A percentile compares a stretch with the other conserved stretches of the same genome.
phyloP scores from a whole-genome alignment of 495 filamentous ascomycete species.

The Podospora australis region DNA sequence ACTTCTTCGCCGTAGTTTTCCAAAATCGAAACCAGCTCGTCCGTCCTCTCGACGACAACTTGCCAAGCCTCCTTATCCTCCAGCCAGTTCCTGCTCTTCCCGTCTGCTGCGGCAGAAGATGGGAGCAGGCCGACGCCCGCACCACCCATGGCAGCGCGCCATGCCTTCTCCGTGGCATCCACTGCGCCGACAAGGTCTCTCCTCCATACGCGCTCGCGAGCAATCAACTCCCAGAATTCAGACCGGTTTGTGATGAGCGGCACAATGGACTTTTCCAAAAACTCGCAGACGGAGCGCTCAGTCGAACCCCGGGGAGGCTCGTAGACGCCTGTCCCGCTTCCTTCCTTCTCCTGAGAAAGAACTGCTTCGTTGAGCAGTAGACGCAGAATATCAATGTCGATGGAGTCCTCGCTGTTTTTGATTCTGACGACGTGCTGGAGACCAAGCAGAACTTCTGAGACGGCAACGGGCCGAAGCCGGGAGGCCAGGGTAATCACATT shows the following conservation, averaged over 20 bases:
- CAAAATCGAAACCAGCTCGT: constrained; percentile 58
- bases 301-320: constrained; percentile 41
- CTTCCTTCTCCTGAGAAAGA: constrained; percentile 24
- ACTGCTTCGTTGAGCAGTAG: constrained; percentile 66
- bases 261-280: constrained; percentile 63
- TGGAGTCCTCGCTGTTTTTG: constrained; percentile 61
- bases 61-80: constrained; percentile 49
- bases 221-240: constrained; percentile 67
- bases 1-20: constrained; percentile 53
- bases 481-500: constrained; percentile 84
- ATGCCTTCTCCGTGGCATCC: constrained; percentile 80
- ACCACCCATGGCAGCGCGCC: constrained; percentile 59
- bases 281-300: constrained; percentile 53
- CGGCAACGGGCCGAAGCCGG: constrained; percentile 65
- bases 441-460: constrained; percentile 65
- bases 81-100: constrained; percentile 37
- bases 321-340: constrained; percentile 28
- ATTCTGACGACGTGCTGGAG: constrained; percentile 69
- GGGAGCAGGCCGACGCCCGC: constrained; percentile 19
- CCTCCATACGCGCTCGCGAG: constrained; percentile 63
- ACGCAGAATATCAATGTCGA: constrained; percentile 68
- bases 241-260: constrained; percentile 78
- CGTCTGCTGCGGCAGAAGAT: constrained; percentile 12
- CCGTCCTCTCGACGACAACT: constrained; percentile 55
- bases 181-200: constrained; percentile 62